phyloP scores from a whole-genome alignment of 371 early-diverging fungal species.

The Dichotomocladium elegans region DNA sequence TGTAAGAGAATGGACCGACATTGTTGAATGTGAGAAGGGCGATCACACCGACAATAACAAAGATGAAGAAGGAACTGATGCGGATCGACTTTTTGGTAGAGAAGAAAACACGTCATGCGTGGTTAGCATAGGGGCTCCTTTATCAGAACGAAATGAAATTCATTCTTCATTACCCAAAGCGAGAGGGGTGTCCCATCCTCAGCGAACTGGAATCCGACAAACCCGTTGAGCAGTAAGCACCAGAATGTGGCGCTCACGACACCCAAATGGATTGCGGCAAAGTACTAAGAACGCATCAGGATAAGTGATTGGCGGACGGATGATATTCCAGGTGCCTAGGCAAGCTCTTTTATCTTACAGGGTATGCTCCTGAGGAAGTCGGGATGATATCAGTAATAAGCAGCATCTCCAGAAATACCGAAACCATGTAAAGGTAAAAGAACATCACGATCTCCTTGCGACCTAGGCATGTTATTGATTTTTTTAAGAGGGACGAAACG shows the following conservation, averaged over 20 bases:
- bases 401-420: slow-evolving; percentile 81
- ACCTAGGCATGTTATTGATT: slow-evolving; percentile 39
- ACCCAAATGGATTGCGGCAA: slow-evolving; percentile 75
- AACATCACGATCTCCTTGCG: slow-evolving; percentile 96
- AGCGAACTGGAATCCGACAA: slow-evolving; percentile 89
- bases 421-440: slow-evolving; percentile 89
- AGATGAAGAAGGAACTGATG: slow-evolving; percentile 68
- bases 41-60: slow-evolving; percentile 66
- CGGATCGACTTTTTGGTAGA: slow-evolving; percentile 63
- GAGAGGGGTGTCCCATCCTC: slow-evolving; percentile 87
- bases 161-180: slow-evolving; percentile 60
- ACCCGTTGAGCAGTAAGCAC: slow-evolving; percentile 85
- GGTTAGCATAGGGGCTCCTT: not conserved
- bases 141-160: not conserved
- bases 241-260: slow-evolving; percentile 79
- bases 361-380: slow-evolving; percentile 70
- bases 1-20: slow-evolving; percentile 51
- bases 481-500: not conserved
- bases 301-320: not conserved
- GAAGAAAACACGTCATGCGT: not conserved
- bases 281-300: slow-evolving; percentile 51
- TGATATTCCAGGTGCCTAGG: not conserved
- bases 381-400: slow-evolving; percentile 87
- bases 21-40: slow-evolving; percentile 73
- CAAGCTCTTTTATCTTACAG: slow-evolving; percentile 56